Base-by-base conservation (phyloP, 2,329 filamentous ascomycete species). In the Colletotrichum camelliae region DNA sequence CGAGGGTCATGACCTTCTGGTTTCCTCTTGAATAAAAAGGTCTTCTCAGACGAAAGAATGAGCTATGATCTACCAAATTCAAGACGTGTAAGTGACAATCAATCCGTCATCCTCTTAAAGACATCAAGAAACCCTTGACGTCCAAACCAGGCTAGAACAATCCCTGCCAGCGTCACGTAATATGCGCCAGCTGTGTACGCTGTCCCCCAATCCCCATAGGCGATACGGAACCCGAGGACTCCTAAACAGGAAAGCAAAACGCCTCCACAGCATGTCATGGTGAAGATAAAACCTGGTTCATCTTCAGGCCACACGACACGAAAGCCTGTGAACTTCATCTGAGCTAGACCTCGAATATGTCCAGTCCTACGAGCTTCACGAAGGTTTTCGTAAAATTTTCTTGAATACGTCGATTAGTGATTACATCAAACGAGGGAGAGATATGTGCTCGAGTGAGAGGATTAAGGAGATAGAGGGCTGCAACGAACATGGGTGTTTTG, bases 171-270 rank as follows among this genome's bases (percentile, higher is more conserved):
- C 24, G 70, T 65, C 1, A 73, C 70, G 29, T 31, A 73, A n/a
- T 55, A 73, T 2, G 70, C 70, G 4, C 70, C 70, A 13, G 70
- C 70, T 9, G 70, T 62, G 21, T 73, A 73, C 1, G 70, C 70
- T 3, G 29, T 21, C 0, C 70, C 70, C 70, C 70, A 73, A 7
- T 70, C 66, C 7, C 57, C 55, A 10, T 73, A 33, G 4, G 69
- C 15, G 1, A 52, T 10, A 18, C 66, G 65, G 5, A 18, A 12
- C 1, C n/a, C 31, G 8, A 73, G 7, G 2, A 43, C 18, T 0
- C 39, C 33, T 4, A 29, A 10, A 1, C n/a, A 18, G 3, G 62
- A 16, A 7, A 24, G 21, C 1, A 61, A 5, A 1, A 3, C 27
- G 5, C 39, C 18, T 4, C 4, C 39, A 4, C 21, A 52, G 64